Conservation (phyloP, 2,329 filamentous ascomycete species). For the Malbranchea cinnamomea region DNA sequence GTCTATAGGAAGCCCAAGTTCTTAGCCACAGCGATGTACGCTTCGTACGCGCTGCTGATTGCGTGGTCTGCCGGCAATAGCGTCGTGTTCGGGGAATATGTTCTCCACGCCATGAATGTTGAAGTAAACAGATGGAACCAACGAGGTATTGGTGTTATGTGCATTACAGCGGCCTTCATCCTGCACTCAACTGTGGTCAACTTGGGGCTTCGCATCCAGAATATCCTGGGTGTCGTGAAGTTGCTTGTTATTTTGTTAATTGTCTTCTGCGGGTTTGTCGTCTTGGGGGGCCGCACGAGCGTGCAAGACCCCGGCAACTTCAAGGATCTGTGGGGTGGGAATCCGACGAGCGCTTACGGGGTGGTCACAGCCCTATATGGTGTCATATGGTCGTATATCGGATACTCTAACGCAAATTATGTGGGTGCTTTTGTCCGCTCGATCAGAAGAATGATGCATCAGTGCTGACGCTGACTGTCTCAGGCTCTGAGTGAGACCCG, state of each 20-base stretch:
- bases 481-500: conserved; percentile 39
- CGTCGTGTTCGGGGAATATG: conserved; percentile 38
- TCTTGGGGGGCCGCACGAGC: conserved; percentile 24
- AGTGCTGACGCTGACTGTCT: conserved; percentile 12
- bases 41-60: conserved; percentile 35
- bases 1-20: conserved; percentile 37
- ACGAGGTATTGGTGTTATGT: conserved; percentile 32
- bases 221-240: conserved; percentile 35
- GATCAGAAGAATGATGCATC: no score
- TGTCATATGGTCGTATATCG: conserved; percentile 46
- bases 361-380: conserved; percentile 47
- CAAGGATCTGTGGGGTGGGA: conserved; percentile 24
- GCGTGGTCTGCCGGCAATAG: conserved; percentile 39
- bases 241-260: conserved; percentile 35
- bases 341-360: conserved; percentile 25
- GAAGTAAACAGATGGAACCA: conserved; percentile 35
- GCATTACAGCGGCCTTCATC: conserved; percentile 33
- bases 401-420: conserved; percentile 50
- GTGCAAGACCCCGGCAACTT: conserved; percentile 22
- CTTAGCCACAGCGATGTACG: conserved; percentile 39
- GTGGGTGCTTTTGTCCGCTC: conserved; percentile 19
- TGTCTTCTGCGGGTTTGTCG: conserved; percentile 28
- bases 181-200: conserved; percentile 34
- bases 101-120: conserved; percentile 31
- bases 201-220: conserved; percentile 34